Evolutionary conservation across 176 grass and related monocot species (phyloP).

Genomic region (Oryza rufipogon): DNA sequence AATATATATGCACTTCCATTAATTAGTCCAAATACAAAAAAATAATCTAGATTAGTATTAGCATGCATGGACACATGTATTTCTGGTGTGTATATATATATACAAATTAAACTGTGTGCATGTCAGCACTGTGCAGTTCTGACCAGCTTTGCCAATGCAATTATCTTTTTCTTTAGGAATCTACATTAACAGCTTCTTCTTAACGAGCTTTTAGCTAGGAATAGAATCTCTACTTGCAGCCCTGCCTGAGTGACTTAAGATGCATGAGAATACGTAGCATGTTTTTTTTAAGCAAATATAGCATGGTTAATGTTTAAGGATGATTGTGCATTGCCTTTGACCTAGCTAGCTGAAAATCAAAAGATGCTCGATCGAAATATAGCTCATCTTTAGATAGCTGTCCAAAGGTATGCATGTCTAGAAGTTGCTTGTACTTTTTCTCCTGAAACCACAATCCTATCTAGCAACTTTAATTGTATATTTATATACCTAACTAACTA

Average conservation of each 20-base stretch:
- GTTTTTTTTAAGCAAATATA: too few relatives aligned
- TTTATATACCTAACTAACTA: neutral
- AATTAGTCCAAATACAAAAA: too few relatives aligned
- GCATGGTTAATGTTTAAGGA: neutral
- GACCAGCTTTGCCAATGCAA: neutral
- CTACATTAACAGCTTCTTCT: neutral
- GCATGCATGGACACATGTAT: too few relatives aligned
- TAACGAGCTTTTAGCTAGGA: too few relatives aligned
- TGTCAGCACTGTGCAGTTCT: neutral
- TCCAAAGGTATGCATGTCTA: neutral
- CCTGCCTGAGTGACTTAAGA: neutral
- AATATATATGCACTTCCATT: too few relatives aligned
- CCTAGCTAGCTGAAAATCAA: neutral
- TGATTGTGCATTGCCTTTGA: neutral
- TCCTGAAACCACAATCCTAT: neutral
- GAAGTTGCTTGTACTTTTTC: neutral
- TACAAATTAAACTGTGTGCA: too few relatives aligned
- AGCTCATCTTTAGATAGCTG: neutral
- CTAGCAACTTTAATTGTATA: neutral
- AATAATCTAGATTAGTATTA: too few relatives aligned
- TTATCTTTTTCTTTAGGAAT: neutral
- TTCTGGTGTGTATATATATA: too few relatives aligned
- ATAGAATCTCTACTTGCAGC: neutral
- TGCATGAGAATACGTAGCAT: neutral
- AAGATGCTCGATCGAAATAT: neutral